Evolutionary conservation across 2,329 filamentous ascomycete genomes (phyloP), one percentile per base, ranked within the genome.

Genomic region (Rhexocercosporidium sp.): DNA sequence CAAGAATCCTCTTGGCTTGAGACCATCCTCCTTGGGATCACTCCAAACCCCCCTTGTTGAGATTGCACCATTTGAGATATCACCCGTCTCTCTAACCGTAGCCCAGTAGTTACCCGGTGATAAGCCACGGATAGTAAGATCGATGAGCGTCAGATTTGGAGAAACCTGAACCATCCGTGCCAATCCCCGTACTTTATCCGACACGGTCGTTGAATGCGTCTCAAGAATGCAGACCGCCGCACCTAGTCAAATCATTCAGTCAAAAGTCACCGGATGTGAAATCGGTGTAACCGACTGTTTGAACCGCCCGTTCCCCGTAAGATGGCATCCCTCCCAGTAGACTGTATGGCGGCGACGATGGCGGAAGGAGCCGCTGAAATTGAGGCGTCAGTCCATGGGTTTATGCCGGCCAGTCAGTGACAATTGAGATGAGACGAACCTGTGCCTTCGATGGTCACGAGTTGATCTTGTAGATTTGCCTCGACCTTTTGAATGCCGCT

Each of bases 181-280:
- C 47, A 99, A 83, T 31, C 96, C 96, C 72, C 92, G 88, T 62
- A 99, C 94, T 74, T 92, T 84, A 75, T 90, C 86, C 71, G 82
- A 78, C 65, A 89, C 85, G 66, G 80, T 79, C 44, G 79, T 81
- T 54, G 89, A 86, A 76, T 93, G 89, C 65, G 93, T 96, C 83
- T 99, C 96, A 68, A 99, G 88, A 76, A 99, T 98, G 81, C 94
- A 97, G 51, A 99, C 96, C 53, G 95, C 93, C 34, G 94, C 92
- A 77, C 88, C 91, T 86, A 64, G 54, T 57, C 57, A 39, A 37
- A 39, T 46, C 29, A 14, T 60, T 67, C 60, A 68, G 62, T 47
- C n/a, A 47, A 53, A 57, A 62, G 56, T 51, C 41, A 39, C 44
- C 39, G 20, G n/a, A 62, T 51, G 5, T 64, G 34, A 61, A 49